Evolutionary conservation across 371 early-diverging fungal species (phyloP), one percentile per base, ranked within the genome.

Genomic region (Saksenaea oblongispora): DNA sequence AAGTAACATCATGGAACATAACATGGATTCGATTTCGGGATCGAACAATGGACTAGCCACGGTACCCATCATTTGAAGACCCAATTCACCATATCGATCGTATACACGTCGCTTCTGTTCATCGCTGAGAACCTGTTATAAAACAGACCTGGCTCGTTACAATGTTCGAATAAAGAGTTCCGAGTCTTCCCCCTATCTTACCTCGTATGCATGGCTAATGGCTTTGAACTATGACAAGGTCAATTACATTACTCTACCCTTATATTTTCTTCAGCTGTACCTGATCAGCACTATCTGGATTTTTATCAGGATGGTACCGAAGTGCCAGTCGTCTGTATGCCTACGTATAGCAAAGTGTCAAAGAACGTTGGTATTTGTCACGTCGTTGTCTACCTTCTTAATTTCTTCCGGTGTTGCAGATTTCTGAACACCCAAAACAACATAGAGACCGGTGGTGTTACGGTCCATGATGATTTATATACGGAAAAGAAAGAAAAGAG

Each of bases 61-160:
- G 1, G 87, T 80, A 22, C 84, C 90, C 71, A 92, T 87, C 93
- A 94, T 92, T 58, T 83, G 81, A 5, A 95, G 75, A 5, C 96
- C 96, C 35, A 89, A 79, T 65, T 95, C 94, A 35, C 98, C 96
- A 72, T 95, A 92, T 51, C 83, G 84, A 79, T 96, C 95, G 71
- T 96, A 95, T 10, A 91, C 83, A 39, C 80, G 71, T 47, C 93
- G 85, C 73, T 91, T 92, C 54, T 94, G 87, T 41, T 87, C 85
- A 64, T 94, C 92, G 34, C 88, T 79, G 58, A 77, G 57, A 27
- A 81, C 73, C 74, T 73, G 58, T 27, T n/a, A 4, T 18, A 11
- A 54, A 18, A 61, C 4, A 26, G 7, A 37, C 39, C 27, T 34
- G 13, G 41, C 17, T 61, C 34, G 34, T 59, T 35, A 51, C 59